Base-by-base conservation (phyloP, 129 eudicot species). In the Flaveria robusta region DNA sequence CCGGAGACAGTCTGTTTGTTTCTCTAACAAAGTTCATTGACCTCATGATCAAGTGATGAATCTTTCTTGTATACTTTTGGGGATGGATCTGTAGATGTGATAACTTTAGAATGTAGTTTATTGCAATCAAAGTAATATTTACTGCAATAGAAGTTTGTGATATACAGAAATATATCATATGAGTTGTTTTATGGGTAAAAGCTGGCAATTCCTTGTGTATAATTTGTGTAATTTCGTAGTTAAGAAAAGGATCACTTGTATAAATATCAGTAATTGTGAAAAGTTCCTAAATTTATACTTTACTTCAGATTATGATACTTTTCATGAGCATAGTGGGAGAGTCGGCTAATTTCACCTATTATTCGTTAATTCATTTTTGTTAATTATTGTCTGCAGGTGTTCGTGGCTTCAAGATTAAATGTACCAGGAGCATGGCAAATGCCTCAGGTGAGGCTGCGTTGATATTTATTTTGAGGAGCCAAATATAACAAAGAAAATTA, bases 351-450 rank as follows among this genome's bases (percentile, higher is more conserved):
- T 12, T 8, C 5, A 51, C 50, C 37, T 55, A 31, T 34, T 52
- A 46, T 20, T 26, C 1, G 31, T 11, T 81, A 58, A 39, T 41
- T 27, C 2, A 66, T 67, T 71, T 34, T 29, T 51, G 76, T 26
- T 9, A 16, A 71, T 52, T 13, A 55, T 74, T 63, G 75, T 46
- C 67, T 88, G 59, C 90, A 94, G 99, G 97, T 94, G 46, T 94
- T 94, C 60, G 99, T 94, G 66, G 99, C 97, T 77, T 94, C 99
- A 11, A 89, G 97, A 81, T 78, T 94, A 83, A 94, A 94, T 80
- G 99, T 94, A 74, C 99, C 99, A 39, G 99, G 97, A 82, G 99
- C 99, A 77, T 94, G 99, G 99, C 99, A 94, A 87, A 94, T 94
- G 99, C 99, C 99, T 31, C 97, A 91, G 96, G 98, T 93, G 70